phyloP scores from a whole-genome alignment of 2,329 filamentous ascomycete genomes.

The Colletotrichum sp. region DNA sequence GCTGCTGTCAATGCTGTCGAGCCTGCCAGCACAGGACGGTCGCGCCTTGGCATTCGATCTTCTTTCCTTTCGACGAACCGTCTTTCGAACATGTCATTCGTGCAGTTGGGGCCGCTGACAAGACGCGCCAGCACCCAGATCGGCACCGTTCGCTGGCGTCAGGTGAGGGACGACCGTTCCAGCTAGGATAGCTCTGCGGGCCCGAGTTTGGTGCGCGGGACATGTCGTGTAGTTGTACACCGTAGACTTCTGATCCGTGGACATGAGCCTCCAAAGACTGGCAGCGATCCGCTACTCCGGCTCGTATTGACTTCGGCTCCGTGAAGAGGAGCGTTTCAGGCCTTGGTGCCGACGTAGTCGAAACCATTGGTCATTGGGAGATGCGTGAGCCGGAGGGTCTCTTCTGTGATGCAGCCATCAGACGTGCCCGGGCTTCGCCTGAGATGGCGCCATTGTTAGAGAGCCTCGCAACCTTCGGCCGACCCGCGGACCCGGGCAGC shows the following conservation, averaged over 20 bases:
- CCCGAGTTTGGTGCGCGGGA: background rate
- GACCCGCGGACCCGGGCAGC: background rate
- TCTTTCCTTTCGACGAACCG: background rate
- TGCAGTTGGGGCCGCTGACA: background rate
- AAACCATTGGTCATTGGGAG: background rate
- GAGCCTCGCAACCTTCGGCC: background rate
- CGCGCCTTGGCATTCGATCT: conserved; percentile 7
- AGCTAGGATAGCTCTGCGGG: background rate
- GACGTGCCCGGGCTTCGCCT: background rate
- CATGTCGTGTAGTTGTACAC: background rate
- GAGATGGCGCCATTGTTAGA: background rate
- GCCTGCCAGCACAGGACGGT: background rate
- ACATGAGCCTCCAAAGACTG: background rate
- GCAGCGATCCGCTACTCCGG: background rate
- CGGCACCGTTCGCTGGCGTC: background rate
- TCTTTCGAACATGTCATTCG: background rate
- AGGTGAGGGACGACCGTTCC: background rate
- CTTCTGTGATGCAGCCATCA: background rate
- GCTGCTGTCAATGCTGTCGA: background rate
- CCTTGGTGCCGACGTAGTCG: background rate
- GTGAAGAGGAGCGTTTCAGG: background rate
- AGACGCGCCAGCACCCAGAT: background rate
- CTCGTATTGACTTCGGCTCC: background rate
- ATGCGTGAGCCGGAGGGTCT: background rate
- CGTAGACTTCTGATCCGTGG: too few relatives aligned